Evolutionary conservation across 768 basidiomycete species (phyloP), one percentile per base, ranked within the genome.

Genomic region (Lyophyllum decastes): DNA sequence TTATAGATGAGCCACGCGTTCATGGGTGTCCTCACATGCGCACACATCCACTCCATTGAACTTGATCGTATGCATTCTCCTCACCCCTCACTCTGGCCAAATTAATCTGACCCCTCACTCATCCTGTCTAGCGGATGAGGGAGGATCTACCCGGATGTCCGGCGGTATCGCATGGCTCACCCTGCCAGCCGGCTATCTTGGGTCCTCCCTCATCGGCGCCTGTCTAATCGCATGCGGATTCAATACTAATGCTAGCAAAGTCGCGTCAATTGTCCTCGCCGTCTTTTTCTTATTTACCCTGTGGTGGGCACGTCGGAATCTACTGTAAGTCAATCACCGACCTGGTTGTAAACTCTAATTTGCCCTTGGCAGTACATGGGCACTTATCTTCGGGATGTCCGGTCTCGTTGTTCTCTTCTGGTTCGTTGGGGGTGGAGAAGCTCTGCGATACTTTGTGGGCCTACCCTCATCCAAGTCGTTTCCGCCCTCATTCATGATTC

Each of bases 181-280:
- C 0, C 82, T 94, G 2, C 90, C 92, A 0, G 81, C 81, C 21
- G 93, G 94, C 56, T 92, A 93, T 69, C 84, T 94, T 44, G 92
- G 93, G 30, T 89, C 91, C 4, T 87, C 88, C 4, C 78, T 96
- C 66, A 92, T 96, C 52, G 95, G 95, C 24, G 94, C 92, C 1
- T 82, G 82, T 44, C 77, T 97, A 40, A 95, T 97, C 57, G 84
- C 92, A 12, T 93, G 91, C 60, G 94, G 92, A 12, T 94, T 94
- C 68, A 83, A 94, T 71, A 93, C 90, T 46, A 87, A 91, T 61
- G 94, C 94, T 3, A 90, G 88, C 74, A 96, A 96, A 69, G 66
- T 94, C 45, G 94, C 92, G 0, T 85, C 84, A 21, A 70, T 96
- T 21, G 86, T 88, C 9, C 78, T 96, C 49, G 94, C 87, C 9